Conservation (phyloP, 148 eudicot genomes). For the Spergularia marina region DNA sequence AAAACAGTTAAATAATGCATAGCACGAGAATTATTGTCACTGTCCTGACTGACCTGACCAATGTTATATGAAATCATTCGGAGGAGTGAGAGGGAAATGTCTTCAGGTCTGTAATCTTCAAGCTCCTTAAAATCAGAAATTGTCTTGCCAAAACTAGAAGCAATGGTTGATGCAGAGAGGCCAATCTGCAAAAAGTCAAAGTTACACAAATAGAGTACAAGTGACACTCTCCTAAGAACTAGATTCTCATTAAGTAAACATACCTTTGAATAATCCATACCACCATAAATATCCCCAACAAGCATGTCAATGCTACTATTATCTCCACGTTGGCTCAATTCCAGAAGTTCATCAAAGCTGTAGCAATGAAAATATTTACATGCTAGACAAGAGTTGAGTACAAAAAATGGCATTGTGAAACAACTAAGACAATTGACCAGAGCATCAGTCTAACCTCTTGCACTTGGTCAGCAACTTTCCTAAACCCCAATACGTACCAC, state of each 20-base stretch:
- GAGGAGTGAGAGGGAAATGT: constrained; percentile 90
- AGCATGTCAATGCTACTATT: constrained; percentile 92
- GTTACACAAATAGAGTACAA: constrained; percentile 1
- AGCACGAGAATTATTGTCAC: not conserved
- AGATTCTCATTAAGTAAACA: not conserved
- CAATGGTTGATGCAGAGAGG: constrained; percentile 94
- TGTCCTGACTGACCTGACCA: constrained; percentile 67
- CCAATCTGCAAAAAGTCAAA: constrained; percentile 63
- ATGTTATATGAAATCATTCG: constrained; percentile 98
- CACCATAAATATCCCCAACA: constrained; percentile 96
- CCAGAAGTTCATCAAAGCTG: constrained; percentile 91
- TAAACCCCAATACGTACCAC: constrained; percentile 98
- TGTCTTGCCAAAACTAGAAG: constrained; percentile 98
- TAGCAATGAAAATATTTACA: constrained; percentile 12
- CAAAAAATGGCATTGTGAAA: constrained; percentile 14
- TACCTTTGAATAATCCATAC: constrained; percentile 92
- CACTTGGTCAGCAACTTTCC: constrained; percentile 90
- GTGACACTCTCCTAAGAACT: not conserved
- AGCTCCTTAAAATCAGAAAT: constrained; percentile 84
- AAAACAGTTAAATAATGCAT: not conserved
- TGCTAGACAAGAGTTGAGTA: constrained; percentile 6
- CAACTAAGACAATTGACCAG: not conserved
- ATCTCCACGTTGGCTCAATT: constrained; percentile 93
- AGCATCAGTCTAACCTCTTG: constrained; percentile 55
- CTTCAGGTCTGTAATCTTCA: constrained; percentile 92